These are phyloP conservation scores for Monosporascus ibericus DNA, from an alignment of 2,329 filamentous ascomycete genomes.

Conservation along the genomic window DNA sequence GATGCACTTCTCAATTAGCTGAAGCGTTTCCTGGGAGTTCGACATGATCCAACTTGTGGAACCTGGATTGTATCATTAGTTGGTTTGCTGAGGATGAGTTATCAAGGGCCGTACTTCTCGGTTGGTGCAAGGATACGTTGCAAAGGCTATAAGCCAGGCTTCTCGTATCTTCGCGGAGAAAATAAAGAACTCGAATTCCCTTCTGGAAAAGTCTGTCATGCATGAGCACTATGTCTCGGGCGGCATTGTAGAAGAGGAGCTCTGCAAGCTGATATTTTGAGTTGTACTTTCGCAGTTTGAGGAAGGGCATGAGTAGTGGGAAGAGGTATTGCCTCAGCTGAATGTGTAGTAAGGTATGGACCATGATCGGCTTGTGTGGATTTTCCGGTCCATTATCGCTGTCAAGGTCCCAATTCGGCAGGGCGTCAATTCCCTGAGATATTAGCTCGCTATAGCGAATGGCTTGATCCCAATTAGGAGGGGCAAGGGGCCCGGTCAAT, in stretches of 20 bases:
- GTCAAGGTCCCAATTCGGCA: conserved; percentile 49
- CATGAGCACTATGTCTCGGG: conserved; percentile 55
- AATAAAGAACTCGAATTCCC: conserved; percentile 53
- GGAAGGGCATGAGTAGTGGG: conserved; percentile 53
- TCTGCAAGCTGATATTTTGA: conserved; percentile 58
- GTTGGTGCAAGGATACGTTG: conserved; percentile 55
- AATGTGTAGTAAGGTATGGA: conserved; percentile 54
- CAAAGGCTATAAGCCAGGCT: conserved; percentile 56
- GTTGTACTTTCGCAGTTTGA: conserved; percentile 53
- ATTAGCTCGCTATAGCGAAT: conserved; percentile 56
- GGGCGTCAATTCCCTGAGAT: conserved; percentile 53
- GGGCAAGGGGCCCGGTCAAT: conserved; percentile 46
- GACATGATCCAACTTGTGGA: conserved; percentile 59
- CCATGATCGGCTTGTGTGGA: conserved; percentile 50
- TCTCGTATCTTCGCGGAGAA: conserved; percentile 53
- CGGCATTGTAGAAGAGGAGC: conserved; percentile 58
- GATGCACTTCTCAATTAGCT: conserved; percentile 56
- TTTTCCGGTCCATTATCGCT: conserved; percentile 31
- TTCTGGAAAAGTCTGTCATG: conserved; percentile 55
- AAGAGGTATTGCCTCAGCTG: conserved; percentile 58
- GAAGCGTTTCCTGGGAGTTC: conserved; percentile 53
- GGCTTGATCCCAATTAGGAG: conserved; percentile 56
- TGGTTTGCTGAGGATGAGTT: conserved; percentile 3
- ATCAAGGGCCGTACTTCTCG: conserved; percentile 28
- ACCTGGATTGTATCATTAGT: conserved; percentile 21